Base-by-base conservation (phyloP, 805 yeast species). In the Ogataea pini region DNA sequence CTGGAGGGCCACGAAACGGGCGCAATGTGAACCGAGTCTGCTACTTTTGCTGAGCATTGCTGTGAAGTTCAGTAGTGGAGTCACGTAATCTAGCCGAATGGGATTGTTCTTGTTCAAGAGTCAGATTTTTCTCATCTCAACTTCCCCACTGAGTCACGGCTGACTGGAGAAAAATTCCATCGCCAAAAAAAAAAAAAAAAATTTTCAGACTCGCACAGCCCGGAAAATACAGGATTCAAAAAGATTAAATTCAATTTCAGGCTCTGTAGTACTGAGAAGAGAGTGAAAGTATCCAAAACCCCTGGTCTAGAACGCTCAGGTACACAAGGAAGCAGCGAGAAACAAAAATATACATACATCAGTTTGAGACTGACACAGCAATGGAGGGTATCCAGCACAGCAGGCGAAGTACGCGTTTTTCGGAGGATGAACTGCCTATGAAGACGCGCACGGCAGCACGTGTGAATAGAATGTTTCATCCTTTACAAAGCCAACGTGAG, bases 401-500 rank as follows among this genome's bases (percentile, higher is more conserved):
- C 36, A 32, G n/a, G 36, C 18, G 36, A 7, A 32, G 16, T 19
- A 10, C 18, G 19, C 36, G 36, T 16, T 12, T 16, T 10, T 4
- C 36, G 16, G 36, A 32, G 7, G 13, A 13, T 4, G 36, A 32
- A 18, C 19, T 32, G 19, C 36, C 36, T 3, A 17, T 32, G 36
- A 17, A 14, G 18, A 5, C 41, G 14, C 41, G 41, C 41, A 25
- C 50, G 7, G 48, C 47, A 14, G 40, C 43, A 8, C 47, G 60
- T 7, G 48, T 60, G 3, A 52, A 50, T 17, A 44, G 46, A 31
- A 40, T 58, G 57, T 62, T 62, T 42, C 49, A 48, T 13, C 66
- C 66, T 1, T 10, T 59, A 41, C 52, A 50, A 29, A 27, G 40
- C 12, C 47, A 44, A 7, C 24, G 40, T 43, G 12, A 17, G 29